A percentile compares a stretch with the other conserved stretches of the same genome.
These are phyloP conservation scores for Simmondsia chinensis DNA, from an alignment of 148 eudicot genomes.

Conservation along the genomic window DNA sequence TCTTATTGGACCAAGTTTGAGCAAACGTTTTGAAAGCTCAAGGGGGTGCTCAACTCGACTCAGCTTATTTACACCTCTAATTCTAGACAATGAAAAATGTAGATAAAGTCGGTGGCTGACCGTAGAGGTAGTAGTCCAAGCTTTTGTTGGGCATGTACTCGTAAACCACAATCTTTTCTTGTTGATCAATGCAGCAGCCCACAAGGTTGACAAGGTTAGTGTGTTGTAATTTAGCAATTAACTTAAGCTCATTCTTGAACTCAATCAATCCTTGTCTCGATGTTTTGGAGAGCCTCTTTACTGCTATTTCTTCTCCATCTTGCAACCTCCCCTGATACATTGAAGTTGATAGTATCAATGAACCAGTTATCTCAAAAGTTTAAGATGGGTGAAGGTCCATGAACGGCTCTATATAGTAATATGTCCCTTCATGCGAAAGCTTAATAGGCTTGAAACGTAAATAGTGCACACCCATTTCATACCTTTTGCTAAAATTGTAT, in stretches of 20 bases:
- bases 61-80: constrained; percentile 14
- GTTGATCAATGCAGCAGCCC: constrained; percentile 56
- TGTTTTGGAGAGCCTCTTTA: constrained; percentile 51
- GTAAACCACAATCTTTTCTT: constrained; percentile 56
- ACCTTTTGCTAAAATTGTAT: no score
- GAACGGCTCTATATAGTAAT: no score
- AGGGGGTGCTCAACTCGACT: no score
- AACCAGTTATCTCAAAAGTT: no score
- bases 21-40: neutral
- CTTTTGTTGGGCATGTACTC: constrained; percentile 66
- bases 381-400: no score
- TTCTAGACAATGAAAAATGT: neutral
- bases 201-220: constrained; percentile 65
- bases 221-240: constrained; percentile 61
- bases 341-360: no score
- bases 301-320: constrained; percentile 49
- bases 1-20: neutral
- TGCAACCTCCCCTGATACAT: constrained; percentile 34
- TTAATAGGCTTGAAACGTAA: no score
- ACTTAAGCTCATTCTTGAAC: constrained; percentile 50
- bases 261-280: constrained; percentile 59
- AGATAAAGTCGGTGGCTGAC: constrained; percentile 13
- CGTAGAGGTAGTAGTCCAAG: constrained; percentile 45
- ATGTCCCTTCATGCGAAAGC: no score
- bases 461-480: no score